Conservation (phyloP, 306 rosid genomes). For the Fagus sylvatica region DNA sequence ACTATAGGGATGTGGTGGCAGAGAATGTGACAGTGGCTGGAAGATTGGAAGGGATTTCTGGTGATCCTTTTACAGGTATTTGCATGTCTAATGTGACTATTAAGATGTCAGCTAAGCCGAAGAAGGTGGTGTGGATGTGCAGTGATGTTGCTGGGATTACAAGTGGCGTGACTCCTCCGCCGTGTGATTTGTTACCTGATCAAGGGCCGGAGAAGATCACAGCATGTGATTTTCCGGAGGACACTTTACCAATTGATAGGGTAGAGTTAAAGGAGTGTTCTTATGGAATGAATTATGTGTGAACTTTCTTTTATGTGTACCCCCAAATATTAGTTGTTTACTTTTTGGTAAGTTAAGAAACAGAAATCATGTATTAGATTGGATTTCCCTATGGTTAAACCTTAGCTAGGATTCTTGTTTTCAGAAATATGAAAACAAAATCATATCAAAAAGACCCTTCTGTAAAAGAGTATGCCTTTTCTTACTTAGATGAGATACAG, state of each 20-base stretch:
- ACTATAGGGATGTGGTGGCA: constrained; percentile 63
- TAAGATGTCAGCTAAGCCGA: constrained; percentile 53
- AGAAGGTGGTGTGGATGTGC: constrained; percentile 80
- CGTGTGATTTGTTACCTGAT: constrained; percentile 60
- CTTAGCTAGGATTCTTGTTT: too few relatives aligned
- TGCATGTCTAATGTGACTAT: constrained; percentile 78
- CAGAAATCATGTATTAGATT: too few relatives aligned
- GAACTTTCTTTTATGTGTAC: neutral
- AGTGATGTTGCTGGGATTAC: constrained; percentile 59
- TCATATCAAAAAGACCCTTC: too few relatives aligned
- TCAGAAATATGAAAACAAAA: too few relatives aligned
- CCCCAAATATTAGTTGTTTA: neutral
- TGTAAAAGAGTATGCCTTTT: too few relatives aligned
- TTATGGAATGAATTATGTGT: constrained; percentile 34
- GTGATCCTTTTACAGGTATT: constrained; percentile 63
- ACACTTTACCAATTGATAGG: constrained; percentile 53
- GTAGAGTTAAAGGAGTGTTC: constrained; percentile 57
- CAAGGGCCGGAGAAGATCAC: constrained; percentile 39
- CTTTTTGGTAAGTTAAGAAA: too few relatives aligned
- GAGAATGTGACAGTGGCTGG: constrained; percentile 73
- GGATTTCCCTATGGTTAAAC: too few relatives aligned
- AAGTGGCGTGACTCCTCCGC: constrained; percentile 64
- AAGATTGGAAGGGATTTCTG: constrained; percentile 69
- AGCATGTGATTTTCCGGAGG: constrained; percentile 62
- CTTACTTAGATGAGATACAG: too few relatives aligned